These are phyloP conservation scores for Golubevia pallescens DNA, from an alignment of 1,284 basidiomycete genomes.

Conservation along the genomic window DNA sequence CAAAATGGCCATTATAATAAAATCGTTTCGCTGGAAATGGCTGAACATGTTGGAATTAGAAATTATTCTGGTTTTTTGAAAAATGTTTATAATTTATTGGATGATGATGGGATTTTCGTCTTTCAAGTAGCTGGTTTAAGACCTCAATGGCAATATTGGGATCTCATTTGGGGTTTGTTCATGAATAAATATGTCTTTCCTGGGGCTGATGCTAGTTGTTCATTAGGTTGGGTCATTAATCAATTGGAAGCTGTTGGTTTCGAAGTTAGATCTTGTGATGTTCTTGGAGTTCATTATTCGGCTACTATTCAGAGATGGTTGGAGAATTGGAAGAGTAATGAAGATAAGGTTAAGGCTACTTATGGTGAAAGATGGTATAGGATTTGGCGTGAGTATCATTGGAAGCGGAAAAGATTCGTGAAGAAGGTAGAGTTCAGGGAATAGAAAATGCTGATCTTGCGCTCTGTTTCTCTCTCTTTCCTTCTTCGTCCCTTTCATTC, in stretches of 20 bases:
- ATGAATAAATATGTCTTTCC: slow-evolving; percentile 75
- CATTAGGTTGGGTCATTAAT: slow-evolving; percentile 91
- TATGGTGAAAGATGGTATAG: slow-evolving; percentile 78
- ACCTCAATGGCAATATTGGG: slow-evolving; percentile 95
- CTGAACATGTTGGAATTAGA: slow-evolving; percentile 89
- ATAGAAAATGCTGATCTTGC: too few relatives aligned
- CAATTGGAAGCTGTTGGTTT: slow-evolving; percentile 86
- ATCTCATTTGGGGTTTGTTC: slow-evolving; percentile 82
- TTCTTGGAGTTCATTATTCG: slow-evolving; percentile 90
- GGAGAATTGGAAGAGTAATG: slow-evolving; percentile 67
- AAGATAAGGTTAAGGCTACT: slow-evolving; percentile 82
- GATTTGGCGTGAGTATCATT: slow-evolving; percentile 48
- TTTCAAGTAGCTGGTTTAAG: slow-evolving; percentile 96
- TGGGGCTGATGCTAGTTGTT: slow-evolving; percentile 92
- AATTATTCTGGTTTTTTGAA: slow-evolving; percentile 87
- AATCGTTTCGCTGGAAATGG: slow-evolving; percentile 98
- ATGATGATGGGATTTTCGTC: slow-evolving; percentile 92
- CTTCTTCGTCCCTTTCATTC: slow-evolving; percentile 10
- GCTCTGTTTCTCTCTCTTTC: too few relatives aligned
- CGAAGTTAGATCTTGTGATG: slow-evolving; percentile 94
- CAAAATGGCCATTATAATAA: slow-evolving; percentile 82
- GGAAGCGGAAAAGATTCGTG: too few relatives aligned
- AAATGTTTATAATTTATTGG: slow-evolving; percentile 89
- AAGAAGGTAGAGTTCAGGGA: slow-evolving; percentile 14
- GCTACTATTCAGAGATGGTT: slow-evolving; percentile 77